Base-by-base conservation (phyloP, 345 rosid genomes). In the Boechera retrofracta region DNA sequence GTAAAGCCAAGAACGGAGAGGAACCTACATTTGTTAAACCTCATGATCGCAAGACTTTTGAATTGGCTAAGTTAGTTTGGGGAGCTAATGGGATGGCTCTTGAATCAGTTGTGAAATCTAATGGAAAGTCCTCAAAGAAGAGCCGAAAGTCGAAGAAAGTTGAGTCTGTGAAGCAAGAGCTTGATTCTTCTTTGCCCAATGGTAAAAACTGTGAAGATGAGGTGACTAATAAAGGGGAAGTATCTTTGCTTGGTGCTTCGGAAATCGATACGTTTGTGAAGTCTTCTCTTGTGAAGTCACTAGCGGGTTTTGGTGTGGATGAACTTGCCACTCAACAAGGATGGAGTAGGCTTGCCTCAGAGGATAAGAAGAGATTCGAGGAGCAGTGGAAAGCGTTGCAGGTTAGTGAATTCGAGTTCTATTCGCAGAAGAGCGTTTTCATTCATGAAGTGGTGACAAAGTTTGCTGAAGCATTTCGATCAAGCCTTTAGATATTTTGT, bases 21-120 rank as follows among this genome's bases (percentile, higher is more conserved):
- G 24, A 21, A 21, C 41, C 10, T 2, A 8, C 2, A 7, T 21
- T 21, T 21, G 24, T 21, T 21, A 85, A 76, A 41, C 6, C 81
- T n/a, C 91, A 85, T 52, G 91, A 85, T 16, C 26, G 44, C 0
- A 76, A 73, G 63, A 36, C 72, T 9, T 86, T 79, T 32, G 72
- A 68, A 9, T 59, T 87, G 24, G 82, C 87, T 0, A 78, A 81
- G 73, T 28, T 41, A 6, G 35, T 82, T 9, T 87, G 86, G 91
- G 83, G 86, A 58, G 66, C 10, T 21, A 21, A 21, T 21, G 24
- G 24, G 24, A 1, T 1, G 26, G 33, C 53, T 52, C 75, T 68
- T 4, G 75, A 79, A 35, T 36, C 82, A 7, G 33, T 67, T 62
- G 21, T 21, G 24, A 21, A 21, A 21, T 21, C 24, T 21, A 21